phyloP scores from a whole-genome alignment of 176 grass and related monocot species.

The Hordeum marinum region DNA sequence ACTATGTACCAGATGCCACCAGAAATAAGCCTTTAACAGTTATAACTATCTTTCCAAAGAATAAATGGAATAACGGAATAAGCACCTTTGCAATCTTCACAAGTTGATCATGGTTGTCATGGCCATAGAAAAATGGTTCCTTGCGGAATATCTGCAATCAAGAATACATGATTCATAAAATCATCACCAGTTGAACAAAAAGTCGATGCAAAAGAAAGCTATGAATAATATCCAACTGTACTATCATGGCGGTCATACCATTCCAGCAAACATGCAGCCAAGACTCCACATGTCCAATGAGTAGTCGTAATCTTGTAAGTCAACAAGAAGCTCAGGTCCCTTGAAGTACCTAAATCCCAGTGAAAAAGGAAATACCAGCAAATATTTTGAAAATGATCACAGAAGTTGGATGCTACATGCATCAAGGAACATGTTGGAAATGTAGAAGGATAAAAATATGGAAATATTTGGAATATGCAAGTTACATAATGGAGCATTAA shows the following conservation, averaged over 20 bases:
- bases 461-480: neutral
- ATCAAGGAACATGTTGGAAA: neutral
- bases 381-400: neutral
- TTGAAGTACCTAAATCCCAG: constrained; percentile 70
- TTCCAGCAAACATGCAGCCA: constrained; percentile 92
- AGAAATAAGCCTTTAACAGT: neutral
- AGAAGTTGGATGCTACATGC: neutral
- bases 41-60: neutral
- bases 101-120: constrained; percentile 80
- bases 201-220: neutral
- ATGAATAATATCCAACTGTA: neutral
- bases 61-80: neutral
- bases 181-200: neutral
- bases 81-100: constrained; percentile 79
- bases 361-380: neutral
- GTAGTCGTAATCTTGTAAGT: constrained; percentile 88
- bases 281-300: constrained; percentile 93
- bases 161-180: neutral
- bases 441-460: neutral
- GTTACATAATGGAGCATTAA: neutral
- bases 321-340: constrained; percentile 83
- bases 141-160: constrained; percentile 71
- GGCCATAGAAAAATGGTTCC: constrained; percentile 80
- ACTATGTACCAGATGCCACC: too few species aligned
- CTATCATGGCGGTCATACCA: constrained; percentile 39